Base-by-base conservation (phyloP, 257 asterid species). In the Gentiana macrophylla region DNA sequence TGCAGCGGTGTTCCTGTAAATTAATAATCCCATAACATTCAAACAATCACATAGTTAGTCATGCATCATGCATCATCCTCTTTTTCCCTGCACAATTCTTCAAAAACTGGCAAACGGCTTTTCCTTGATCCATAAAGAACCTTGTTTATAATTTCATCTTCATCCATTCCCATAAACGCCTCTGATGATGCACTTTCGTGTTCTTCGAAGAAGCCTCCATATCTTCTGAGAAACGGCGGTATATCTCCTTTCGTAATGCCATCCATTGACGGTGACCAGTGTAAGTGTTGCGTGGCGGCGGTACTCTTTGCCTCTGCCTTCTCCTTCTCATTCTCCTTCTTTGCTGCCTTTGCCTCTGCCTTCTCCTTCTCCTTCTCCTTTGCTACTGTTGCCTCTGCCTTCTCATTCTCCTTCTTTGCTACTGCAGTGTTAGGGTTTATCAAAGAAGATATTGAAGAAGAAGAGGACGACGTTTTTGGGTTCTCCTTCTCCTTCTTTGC, bases 261-360 rank as follows among this genome's bases (percentile, higher is more conserved):
- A 8, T 55, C 59, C 59, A 55, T 37, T 37, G 24, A 6, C 3
- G 59, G 59, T 2, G 59, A 55, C 59, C 59, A 55, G 8, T 6
- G 24, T 15, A 15, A 15, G 24, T 15, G 13, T 37, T 35, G 6
- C 9, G 6, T 1, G 12, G 24, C 1, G 24, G 24, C 24, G 24
- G 24, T 24, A 24, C 24, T 24, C 48, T 10, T 44, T 44, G 48
- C 48, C 48, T 44, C 48, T 10, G 8, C 48, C 48, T 10, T 44
- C 48, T 10, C 8, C 10, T 4, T 4, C 48, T 10, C 48, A 1
- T 44, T 44, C 48, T 10, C 48, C 48, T 10, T 6, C 6, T 44
- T 5, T 10, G 6, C 48, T 4, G 8, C 48, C 48, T 6, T 1
- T 4, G 48, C 48, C 48, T 10, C 48, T 44, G 10, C 48, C 48